Evolutionary conservation across 257 asterid genomes (phyloP), one percentile per base, ranked within the genome.

Genomic region (Jaltomata sinuosa): DNA sequence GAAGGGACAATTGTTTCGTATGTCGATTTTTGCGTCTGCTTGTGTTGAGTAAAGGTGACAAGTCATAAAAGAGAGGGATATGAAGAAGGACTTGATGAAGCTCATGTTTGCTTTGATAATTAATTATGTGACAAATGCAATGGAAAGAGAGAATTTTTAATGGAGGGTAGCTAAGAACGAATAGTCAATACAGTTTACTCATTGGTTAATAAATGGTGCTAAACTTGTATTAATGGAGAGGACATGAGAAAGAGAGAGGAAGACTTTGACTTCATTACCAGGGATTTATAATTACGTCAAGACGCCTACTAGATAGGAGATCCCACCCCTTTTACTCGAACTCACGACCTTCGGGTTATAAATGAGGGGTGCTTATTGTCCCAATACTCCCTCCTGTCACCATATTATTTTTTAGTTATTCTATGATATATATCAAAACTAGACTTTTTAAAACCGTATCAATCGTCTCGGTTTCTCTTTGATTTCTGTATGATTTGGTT

Each of bases 1-100:
- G 84, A 82, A 87, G 32, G 40, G 6, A 82, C 91, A 90, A 0
- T 67, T 84, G 77, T 88, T 89, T 2, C 80, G 81, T 80, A 89
- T 59, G 34, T 87, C 85, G 50, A 89, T 85, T 1, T 61, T 14
- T 22, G 15, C 83, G 61, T 83, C 86, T 1, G 89, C 90, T 3
- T 69, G 69, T 36, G 34, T 42, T 14, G 8, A 14, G 3, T 45
- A 42, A 0, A 45, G 1, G 0, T 11, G 3, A 40, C 0, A 2
- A 22, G 38, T 45, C 25, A 85, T 65, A 61, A 87, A 76, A 36
- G 83, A 11, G 29, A 85, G 83, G 80, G 81, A 52, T n/a, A 78
- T 11, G 38, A 83, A 4, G 62, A 84, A 3, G 5, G 83, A 50
- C 11, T 76, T 45, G 3, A 38, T 14, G 84, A 68, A 83, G n/a